phyloP scores from a whole-genome alignment of 371 early-diverging fungal species.

The Batkoa obscura region DNA sequence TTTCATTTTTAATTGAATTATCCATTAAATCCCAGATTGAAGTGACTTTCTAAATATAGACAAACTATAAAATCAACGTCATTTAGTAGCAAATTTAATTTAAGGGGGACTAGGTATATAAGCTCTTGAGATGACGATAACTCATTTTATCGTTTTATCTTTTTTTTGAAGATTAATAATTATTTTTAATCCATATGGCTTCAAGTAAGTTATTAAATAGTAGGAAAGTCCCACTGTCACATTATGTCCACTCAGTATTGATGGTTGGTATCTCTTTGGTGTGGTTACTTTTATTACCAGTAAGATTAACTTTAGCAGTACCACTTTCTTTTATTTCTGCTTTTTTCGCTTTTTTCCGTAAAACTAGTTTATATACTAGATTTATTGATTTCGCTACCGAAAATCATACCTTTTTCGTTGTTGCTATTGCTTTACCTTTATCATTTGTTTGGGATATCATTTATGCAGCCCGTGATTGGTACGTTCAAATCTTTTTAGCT shows the following conservation, averaged over 20 bases:
- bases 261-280: neutral
- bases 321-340: neutral
- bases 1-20: too few species aligned
- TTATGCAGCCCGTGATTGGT: conserved; percentile 12
- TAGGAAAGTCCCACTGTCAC: neutral
- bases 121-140: too few species aligned
- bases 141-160: too few species aligned
- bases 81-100: too few species aligned
- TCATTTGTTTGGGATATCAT: conserved; percentile 13
- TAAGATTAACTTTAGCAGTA: neutral
- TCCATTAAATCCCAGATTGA: too few species aligned
- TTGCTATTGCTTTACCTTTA: conserved; percentile 12
- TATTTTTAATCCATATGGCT: too few species aligned
- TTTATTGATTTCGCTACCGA: conserved; percentile 5
- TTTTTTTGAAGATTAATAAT: too few species aligned
- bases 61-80: too few species aligned
- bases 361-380: neutral
- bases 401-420: conserved; percentile 1
- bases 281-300: neutral
- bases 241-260: neutral
- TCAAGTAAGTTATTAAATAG: too few species aligned
- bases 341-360: neutral
- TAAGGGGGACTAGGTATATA: too few species aligned
- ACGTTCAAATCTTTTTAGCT: conserved; percentile 12
- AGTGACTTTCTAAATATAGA: too few species aligned